Base-by-base conservation (phyloP, 2,329 filamentous ascomycete genomes). In the Microsporum canis region DNA sequence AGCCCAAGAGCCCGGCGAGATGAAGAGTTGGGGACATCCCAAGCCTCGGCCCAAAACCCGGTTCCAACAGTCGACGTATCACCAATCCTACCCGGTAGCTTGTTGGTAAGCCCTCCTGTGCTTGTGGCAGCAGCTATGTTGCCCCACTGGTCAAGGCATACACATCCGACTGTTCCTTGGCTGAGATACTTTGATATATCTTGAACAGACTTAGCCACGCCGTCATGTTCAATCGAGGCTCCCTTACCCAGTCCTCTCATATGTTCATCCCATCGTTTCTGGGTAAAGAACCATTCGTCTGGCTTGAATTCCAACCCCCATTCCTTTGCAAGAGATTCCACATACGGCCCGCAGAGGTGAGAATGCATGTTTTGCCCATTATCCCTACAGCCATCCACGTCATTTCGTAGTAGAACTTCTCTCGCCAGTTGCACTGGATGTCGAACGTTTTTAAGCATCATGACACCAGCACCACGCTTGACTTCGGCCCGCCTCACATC, bases 11-110 rank as follows among this genome's bases (percentile, higher is more conserved):
- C 76, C 57, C 75, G 72, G 64, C 69, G 71, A 51, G 17, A 27
- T 0, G 53, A 41, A 12, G 47, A 12, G 31, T 60, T 49, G 1
- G 77, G 73, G 61, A 86, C 82, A 5, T 74, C 73, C 89, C 89
- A 95, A 66, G 91, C 83, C 71, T 95, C 91, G 0, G 91, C 89
- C 89, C 90, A 96, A 72, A 91, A 96, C 0, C 91, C 91, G 0
- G 90, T 88, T 0, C 91, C 91, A 0, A 91, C 77, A 0, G 87
- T 87, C 0, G 91, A 90, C 8, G 91, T 96, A 70, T 96, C 91
- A 0, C 91, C 91, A 64, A 95, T 86, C 23, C 91, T 79, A 0
- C 90, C 91, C 0, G 88, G 88, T 60, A 92, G 75, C 76, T 96
- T 96, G 71, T 96, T 96, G 27, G 91, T 96, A 72, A 95, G 71